phyloP scores from a whole-genome alignment of 2,329 filamentous ascomycete genomes.

The Penicillium sp. region DNA sequence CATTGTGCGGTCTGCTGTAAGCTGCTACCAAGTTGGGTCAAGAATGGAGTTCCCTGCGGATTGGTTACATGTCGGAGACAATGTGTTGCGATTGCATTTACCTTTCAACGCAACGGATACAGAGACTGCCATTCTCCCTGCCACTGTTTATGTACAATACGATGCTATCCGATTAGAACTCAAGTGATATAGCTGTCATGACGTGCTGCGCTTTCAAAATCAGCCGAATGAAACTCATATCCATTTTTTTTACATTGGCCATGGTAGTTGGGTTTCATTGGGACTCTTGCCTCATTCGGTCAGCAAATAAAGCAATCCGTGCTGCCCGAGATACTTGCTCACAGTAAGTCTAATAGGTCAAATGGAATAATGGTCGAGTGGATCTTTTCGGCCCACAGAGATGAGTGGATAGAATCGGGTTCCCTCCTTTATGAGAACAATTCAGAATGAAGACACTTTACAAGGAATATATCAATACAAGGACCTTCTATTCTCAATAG shows the following conservation, averaged over 20 bases:
- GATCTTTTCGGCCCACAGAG: background rate
- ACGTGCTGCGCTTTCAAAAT: background rate
- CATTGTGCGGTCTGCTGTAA: conserved; percentile 59
- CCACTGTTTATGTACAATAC: conserved; percentile 63
- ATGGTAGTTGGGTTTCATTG: background rate
- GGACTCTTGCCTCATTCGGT: background rate
- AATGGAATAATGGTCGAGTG: background rate
- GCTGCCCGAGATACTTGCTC: background rate
- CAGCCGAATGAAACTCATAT: background rate
- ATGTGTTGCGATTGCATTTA: conserved; percentile 58
- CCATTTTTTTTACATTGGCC: background rate
- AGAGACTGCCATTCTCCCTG: conserved; percentile 57
- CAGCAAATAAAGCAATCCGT: background rate
- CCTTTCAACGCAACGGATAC: conserved; percentile 61
- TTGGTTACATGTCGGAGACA: conserved; percentile 53
- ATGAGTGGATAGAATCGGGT: no score
- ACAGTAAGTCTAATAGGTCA: background rate
- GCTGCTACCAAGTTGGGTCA: conserved; percentile 62
- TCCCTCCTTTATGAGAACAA: background rate
- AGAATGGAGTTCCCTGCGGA: conserved; percentile 59
- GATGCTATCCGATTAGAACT: conserved; percentile 63
- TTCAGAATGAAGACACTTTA: background rate
- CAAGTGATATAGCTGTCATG: background rate
- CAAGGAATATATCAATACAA: background rate
- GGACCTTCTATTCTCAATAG: background rate